Percentiles rank a stretch among this genome's conserved stretches.
phyloP scores from a whole-genome alignment of 768 basidiomycete species.

The Boletus huronensis region DNA sequence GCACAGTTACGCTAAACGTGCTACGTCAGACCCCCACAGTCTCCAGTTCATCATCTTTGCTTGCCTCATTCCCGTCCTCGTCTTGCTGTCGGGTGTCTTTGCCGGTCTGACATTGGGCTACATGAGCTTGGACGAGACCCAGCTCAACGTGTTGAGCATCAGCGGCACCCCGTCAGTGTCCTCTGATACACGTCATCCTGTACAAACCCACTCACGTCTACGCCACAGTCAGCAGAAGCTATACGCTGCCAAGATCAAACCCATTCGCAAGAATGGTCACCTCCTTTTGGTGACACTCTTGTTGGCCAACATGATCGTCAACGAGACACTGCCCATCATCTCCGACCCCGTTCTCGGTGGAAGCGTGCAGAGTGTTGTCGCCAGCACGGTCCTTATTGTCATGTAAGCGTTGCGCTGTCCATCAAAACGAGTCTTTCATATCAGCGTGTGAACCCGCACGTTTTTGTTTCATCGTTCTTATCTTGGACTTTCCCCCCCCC shows the following conservation, averaged over 20 bases:
- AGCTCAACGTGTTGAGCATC: constrained; percentile 82
- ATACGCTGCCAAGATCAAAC: constrained; percentile 82
- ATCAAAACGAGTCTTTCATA: neutral
- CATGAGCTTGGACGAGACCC: constrained; percentile 91
- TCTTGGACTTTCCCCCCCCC: neutral
- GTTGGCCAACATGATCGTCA: constrained; percentile 88
- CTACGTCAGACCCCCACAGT: constrained; percentile 15
- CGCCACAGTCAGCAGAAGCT: constrained; percentile 64
- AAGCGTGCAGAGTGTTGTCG: constrained; percentile 71
- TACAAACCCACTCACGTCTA: neutral
- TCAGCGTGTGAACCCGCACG: neutral
- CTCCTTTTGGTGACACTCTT: constrained; percentile 79
- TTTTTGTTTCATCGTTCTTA: neutral
- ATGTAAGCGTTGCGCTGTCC: constrained; percentile 53
- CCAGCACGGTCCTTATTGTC: constrained; percentile 81
- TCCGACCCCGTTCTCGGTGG: constrained; percentile 78
- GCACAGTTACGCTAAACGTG: constrained; percentile 33
- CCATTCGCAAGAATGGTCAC: constrained; percentile 81
- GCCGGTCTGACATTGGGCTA: constrained; percentile 90
- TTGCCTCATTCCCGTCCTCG: constrained; percentile 78
- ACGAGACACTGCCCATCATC: constrained; percentile 84
- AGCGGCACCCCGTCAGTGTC: constrained; percentile 74
- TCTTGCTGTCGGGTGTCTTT: constrained; percentile 80
- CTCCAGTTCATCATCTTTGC: constrained; percentile 39
- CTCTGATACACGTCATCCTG: neutral